phyloP scores from a whole-genome alignment of 257 asterid species.

The Ophiorrhiza pumila region DNA sequence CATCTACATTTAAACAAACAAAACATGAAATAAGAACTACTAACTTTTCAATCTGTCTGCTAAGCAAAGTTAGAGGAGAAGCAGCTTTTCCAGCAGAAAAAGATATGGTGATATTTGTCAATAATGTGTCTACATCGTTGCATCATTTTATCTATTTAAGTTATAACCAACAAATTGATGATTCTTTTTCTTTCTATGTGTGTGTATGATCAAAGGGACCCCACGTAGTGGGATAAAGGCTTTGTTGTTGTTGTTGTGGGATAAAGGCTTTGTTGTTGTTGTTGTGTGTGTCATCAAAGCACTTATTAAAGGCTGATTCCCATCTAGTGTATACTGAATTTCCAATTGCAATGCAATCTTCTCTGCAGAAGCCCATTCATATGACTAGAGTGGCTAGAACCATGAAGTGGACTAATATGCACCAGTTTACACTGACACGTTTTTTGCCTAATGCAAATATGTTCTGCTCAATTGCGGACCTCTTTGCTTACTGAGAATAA shows the following conservation, averaged over 20 bases:
- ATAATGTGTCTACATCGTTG: neutral
- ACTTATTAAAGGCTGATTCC: neutral
- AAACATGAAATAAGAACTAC: neutral
- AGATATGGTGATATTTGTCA: neutral
- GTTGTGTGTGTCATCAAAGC: neutral
- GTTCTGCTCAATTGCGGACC: neutral
- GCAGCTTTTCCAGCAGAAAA: neutral
- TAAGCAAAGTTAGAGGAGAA: neutral
- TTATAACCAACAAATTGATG: neutral
- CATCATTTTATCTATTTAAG: neutral
- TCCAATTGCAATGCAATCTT: neutral
- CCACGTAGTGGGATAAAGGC: too few species aligned
- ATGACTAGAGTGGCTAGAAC: neutral
- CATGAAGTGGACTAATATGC: neutral
- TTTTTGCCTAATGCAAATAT: neutral
- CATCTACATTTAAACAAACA: neutral
- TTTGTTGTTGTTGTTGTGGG: too few species aligned
- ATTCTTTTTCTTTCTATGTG: neutral
- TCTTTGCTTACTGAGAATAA: neutral
- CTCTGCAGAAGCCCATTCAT: neutral
- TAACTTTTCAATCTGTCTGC: neutral
- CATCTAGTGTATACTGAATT: neutral
- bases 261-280: too few species aligned
- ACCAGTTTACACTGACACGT: neutral
- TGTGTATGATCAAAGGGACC: neutral